Percentiles rank a stretch among this genome's conserved stretches.
These are phyloP conservation scores for Linnemannia zychae DNA, from an alignment of 192 early-diverging fungal genomes.

Conservation along the genomic window DNA sequence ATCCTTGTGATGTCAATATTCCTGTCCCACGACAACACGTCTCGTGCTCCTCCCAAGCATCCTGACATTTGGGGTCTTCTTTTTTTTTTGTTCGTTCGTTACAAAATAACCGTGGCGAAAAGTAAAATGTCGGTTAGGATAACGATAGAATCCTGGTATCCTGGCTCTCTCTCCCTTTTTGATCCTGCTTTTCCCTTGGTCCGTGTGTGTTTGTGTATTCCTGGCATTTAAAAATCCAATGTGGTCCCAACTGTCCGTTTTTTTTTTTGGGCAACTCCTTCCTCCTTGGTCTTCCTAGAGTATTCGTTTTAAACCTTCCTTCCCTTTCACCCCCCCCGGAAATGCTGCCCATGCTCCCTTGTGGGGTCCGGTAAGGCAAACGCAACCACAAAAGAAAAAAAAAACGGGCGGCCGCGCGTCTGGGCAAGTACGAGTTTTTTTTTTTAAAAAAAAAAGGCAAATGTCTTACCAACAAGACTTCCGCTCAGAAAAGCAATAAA, in stretches of 20 bases:
- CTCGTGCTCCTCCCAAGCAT: no score
- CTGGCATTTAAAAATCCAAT: neutral
- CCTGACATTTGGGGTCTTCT: neutral
- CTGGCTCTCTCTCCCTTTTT: neutral
- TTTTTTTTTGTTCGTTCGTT: neutral
- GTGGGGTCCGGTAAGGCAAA: no score
- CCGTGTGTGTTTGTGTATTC: neutral
- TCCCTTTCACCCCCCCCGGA: neutral
- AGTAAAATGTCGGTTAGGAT: neutral
- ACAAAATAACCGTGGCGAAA: neutral
- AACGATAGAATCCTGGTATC: constrained; percentile 1
- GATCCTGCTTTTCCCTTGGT: neutral
- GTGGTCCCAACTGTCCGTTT: neutral
- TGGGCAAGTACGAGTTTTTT: no score
- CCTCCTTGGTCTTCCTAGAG: neutral
- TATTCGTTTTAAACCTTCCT: neutral
- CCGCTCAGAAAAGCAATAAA: constrained; percentile 61
- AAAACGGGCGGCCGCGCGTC: no score
- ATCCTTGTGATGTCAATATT: no score
- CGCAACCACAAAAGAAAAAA: no score
- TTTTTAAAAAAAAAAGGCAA: neutral
- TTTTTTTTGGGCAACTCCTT: neutral
- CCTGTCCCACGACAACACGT: no score
- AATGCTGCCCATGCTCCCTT: no score
- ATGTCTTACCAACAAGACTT: constrained; percentile 55